Base-by-base conservation (phyloP, 1,284 basidiomycete species). In the Stereum hirsutum region DNA sequence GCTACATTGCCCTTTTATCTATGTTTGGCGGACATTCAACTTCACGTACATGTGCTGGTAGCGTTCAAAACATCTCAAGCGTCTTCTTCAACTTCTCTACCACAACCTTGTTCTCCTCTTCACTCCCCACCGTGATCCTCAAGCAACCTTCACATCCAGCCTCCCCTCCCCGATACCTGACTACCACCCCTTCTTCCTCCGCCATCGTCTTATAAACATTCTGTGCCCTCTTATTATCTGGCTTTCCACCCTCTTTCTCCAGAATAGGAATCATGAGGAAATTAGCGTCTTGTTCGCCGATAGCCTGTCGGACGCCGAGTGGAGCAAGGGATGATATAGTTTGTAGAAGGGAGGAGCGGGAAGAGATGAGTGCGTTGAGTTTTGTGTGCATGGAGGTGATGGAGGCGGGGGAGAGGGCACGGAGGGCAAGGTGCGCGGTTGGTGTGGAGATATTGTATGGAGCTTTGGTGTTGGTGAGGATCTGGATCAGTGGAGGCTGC, bases 391-490 rank as follows among this genome's bases (percentile, higher is more conserved):
- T 92, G 14, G 63, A 55, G 0, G 60, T 56, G 11, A 96, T 54
- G 5, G 89, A 83, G 11, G 64, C 56, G 0, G 78, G 69, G 0
- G 85, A 79, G 27, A 65, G 54, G 0, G 95, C 91, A 8, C 86
- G 73, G 11, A 85, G 65, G 0, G 92, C 93, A 24, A 98, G 77
- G 38, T 79, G 69, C 6, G 95, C 90, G 2, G 92, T 91, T 0
- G 93, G 93, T 0, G 86, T 78, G 11, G 93, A 95, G 52, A 99
- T 84, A 63, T 97, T 97, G 72, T 99, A 99, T 0, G 95, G 95
- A 0, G 95, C 96, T 63, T 99, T 99, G 42, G 95, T 90, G 63
- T 98, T 99, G 55, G 83, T 82, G 48, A 99, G 78, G 52, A 98
- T 78, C 58, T 95, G 94, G 39, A 97, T 84, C 15, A 98, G 68